Evolutionary conservation across 139 green algal genomes (phyloP), one percentile per base, ranked within the genome.

Genomic region (Diplosphaera chodatii): DNA sequence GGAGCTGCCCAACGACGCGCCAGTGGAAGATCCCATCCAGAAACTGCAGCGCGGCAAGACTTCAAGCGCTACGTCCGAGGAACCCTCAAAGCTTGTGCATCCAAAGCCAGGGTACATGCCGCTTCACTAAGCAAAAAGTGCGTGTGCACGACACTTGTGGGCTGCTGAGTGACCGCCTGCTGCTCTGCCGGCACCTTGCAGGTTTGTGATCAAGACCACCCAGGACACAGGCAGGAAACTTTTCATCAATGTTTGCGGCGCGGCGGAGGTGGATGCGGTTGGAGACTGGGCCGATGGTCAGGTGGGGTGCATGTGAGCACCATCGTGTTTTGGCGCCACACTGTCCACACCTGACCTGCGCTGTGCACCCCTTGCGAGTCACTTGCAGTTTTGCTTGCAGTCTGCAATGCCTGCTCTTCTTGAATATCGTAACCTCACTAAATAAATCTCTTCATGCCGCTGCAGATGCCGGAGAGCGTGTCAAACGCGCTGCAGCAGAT

Each of bases 191-290:
- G 25, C 3, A n/a, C n/a, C n/a, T n/a, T 13, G 37, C 80, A 91
- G 86, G 27, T 92, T 90, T 77, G 87, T 92, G 25, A 74, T 92
- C 13, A 92, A 92, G 71, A 92, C 85, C 0, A 67, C 69, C n/a
- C 83, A 89, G 37, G 66, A 77, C n/a, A 59, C 69, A 21, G 79
- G 80, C 1, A 22, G 32, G 25, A 92, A 92, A 73, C 80, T 91
- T 1, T 93, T 93, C 64, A 86, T 93, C 73, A 93, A 93, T 65
- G 77, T 93, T n/a, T 91, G 86, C 34, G 70, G 80, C 40, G 75
- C 73, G 30, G 63, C 74, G 2, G 73, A 84, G 33, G 77, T 92
- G 25, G 70, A 83, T 2, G 77, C 85, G 23, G 83, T 84, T 18
- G 75, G 79, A 15, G 71, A 78, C 34, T 92, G 87, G 87, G 22